These are phyloP conservation scores for Saxophila tyrrhenica DNA, from an alignment of 495 filamentous ascomycete genomes.

Conservation along the genomic window DNA sequence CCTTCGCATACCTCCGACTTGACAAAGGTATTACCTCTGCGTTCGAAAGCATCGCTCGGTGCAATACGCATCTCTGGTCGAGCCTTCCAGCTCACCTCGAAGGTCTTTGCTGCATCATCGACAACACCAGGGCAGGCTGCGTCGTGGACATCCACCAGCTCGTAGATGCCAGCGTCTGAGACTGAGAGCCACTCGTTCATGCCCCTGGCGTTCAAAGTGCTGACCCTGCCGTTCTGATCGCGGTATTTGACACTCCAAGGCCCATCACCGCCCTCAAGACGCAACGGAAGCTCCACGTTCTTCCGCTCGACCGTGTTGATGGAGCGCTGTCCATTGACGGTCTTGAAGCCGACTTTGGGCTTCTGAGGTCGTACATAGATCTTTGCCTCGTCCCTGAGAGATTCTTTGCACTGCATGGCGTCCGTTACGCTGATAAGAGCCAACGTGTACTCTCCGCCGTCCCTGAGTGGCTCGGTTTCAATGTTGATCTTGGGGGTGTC, in stretches of 20 bases:
- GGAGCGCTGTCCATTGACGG: constrained; percentile 62
- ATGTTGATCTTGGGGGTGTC: constrained; percentile 51
- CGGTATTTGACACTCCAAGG: constrained; percentile 73
- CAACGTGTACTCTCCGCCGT: constrained; percentile 80
- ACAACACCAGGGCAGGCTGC: constrained; percentile 67
- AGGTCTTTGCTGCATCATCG: constrained; percentile 56
- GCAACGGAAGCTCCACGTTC: constrained; percentile 60
- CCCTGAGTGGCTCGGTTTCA: constrained; percentile 55
- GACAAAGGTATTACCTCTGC: constrained; percentile 32
- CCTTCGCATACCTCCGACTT: constrained; percentile 87
- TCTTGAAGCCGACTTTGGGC: constrained; percentile 71
- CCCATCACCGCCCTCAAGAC: constrained; percentile 70
- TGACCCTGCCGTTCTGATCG: constrained; percentile 42
- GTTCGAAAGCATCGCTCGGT: constrained; percentile 42
- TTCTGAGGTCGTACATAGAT: constrained; percentile 77
- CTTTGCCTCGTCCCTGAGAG: constrained; percentile 66
- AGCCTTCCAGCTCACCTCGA: constrained; percentile 73
- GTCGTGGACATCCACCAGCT: constrained; percentile 66
- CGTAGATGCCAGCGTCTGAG: constrained; percentile 56
- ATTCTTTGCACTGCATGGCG: constrained; percentile 70
- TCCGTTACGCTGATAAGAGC: constrained; percentile 77
- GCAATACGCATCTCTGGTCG: constrained; percentile 61
- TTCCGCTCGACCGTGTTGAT: constrained; percentile 66
- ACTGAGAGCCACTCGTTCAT: constrained; percentile 64
- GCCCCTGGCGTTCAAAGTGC: constrained; percentile 34